Base-by-base conservation (phyloP, 805 yeast species). In the Nakazawaea wyomingensis region DNA sequence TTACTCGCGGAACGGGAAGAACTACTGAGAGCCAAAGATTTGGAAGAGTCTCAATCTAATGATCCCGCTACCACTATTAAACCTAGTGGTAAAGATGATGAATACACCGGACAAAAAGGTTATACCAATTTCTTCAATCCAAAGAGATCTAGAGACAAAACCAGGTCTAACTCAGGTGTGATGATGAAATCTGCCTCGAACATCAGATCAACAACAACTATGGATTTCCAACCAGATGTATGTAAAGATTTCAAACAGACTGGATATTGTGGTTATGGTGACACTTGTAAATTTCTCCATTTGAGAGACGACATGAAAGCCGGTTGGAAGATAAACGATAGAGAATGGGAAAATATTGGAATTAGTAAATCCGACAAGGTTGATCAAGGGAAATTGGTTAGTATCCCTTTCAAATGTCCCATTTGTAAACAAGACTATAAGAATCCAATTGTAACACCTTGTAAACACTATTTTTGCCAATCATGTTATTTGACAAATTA, bases 231-330 rank as follows among this genome's bases (percentile, higher is more conserved):
- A 57, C 90, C 95, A 1, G 97, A 93, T 56, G 82, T 93, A 2
- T 93, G 99, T 58, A 93, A 91, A 56, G 98, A 93, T 60, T 93
- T 75, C 60, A 74, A 79, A 46, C 85, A 83, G 51, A 90, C 95
- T 0, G 99, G 99, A 0, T 90, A 80, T 57, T 93, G 99, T 70
- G 97, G 97, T 5, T 93, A 83, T 59, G 99, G 99, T 7, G 99
- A 93, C 54, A 83, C 93, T 28, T 93, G 99, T 66, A 93, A 93
- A 64, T 93, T 93, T 60, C 60, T 91, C 28, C 99, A 93, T 58
- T 77, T 86, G 13, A 66, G 99, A 61, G 97, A 87, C 52, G 96
- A 87, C 55, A 84, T 81, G 63, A 75, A 72, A 43, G 80, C 80
- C 37, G 85, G 82, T 24, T 78, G 80, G 77, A 78, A 82, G 46